Evolutionary conservation across 768 basidiomycete genomes (phyloP).

Genomic region (Collybia nuda): DNA sequence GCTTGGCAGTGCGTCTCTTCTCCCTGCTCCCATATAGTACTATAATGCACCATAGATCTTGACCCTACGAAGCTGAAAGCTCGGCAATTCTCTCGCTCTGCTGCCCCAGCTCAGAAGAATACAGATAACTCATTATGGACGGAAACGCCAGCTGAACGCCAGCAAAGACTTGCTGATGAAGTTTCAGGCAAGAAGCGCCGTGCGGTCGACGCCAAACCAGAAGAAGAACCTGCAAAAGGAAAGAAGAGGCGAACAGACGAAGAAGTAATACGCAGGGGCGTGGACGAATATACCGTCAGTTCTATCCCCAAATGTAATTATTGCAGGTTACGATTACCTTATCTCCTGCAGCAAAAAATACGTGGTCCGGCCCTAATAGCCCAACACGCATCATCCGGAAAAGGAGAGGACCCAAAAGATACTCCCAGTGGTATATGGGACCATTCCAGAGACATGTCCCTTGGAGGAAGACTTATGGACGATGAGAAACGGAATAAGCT

Average conservation of each 20-base stretch:
- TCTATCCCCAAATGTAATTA: neutral
- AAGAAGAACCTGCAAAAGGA: constrained; percentile 40
- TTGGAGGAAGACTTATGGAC: constrained; percentile 88
- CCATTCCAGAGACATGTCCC: constrained; percentile 83
- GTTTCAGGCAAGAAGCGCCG: constrained; percentile 88
- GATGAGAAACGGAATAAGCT: constrained; percentile 77
- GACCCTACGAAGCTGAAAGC: constrained; percentile 84
- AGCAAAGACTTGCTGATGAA: constrained; percentile 91
- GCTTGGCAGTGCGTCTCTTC: constrained; percentile 60
- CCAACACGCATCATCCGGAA: constrained; percentile 40
- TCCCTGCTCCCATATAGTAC: neutral
- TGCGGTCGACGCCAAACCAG: constrained; percentile 52
- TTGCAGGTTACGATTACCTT: constrained; percentile 31
- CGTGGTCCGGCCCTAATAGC: constrained; percentile 58
- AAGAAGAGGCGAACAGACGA: constrained; percentile 65
- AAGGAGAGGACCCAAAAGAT: constrained; percentile 43
- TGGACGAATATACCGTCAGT: constrained; percentile 80
- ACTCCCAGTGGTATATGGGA: constrained; percentile 84
- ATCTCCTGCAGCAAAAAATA: constrained; percentile 35
- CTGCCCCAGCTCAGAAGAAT: constrained; percentile 39
- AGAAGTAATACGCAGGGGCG: constrained; percentile 65
- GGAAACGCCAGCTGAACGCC: constrained; percentile 92
- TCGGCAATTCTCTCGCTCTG: constrained; percentile 74
- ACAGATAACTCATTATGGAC: constrained; percentile 85
- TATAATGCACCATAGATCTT: constrained; percentile 49